A percentile compares a stretch with the other conserved stretches of the same genome.
Conservation (phyloP, 2,329 filamentous ascomycete genomes). For the Talaromyces sp. region DNA sequence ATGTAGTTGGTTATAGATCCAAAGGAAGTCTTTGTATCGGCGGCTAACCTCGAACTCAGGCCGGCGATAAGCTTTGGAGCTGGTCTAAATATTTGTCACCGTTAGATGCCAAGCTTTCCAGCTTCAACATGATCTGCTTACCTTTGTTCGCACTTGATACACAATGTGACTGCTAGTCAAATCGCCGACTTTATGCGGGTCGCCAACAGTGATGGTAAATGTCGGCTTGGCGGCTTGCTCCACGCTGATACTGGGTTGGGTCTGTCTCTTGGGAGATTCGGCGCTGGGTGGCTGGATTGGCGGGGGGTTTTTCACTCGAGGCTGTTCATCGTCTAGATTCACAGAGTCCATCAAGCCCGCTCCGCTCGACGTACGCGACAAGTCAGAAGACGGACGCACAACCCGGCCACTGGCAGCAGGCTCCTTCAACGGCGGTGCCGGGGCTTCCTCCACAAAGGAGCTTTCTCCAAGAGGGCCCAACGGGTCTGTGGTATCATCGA, state of each 20-base stretch:
- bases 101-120: conserved; percentile 7
- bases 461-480: conserved; percentile 54
- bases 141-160: conserved; percentile 90
- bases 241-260: conserved; percentile 75
- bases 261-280: conserved; percentile 45
- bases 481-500: conserved; percentile 57
- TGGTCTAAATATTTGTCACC: conserved; percentile 54
- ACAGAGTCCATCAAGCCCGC: conserved; percentile 58
- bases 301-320: conserved; percentile 58
- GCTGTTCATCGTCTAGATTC: conserved; percentile 64
- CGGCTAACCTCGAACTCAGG: conserved; percentile 89
- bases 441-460: conserved; percentile 46
- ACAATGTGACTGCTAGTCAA: conserved; percentile 96
- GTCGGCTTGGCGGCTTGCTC: conserved; percentile 90
- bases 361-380: conserved; percentile 43
- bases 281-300: conserved; percentile 49
- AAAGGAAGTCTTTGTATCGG: conserved; percentile 92
- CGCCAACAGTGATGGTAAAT: conserved; percentile 86
- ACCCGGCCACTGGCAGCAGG: conserved; percentile 32
- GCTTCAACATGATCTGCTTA: conserved; percentile 34
- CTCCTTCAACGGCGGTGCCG: conserved; percentile 57
- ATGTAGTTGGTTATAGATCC: conserved; percentile 93
- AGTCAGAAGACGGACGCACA: conserved; percentile 31
- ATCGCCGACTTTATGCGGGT: conserved; percentile 97
- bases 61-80: conserved; percentile 91